Base-by-base conservation (phyloP, 345 rosid species). In the Citrus inodora region DNA sequence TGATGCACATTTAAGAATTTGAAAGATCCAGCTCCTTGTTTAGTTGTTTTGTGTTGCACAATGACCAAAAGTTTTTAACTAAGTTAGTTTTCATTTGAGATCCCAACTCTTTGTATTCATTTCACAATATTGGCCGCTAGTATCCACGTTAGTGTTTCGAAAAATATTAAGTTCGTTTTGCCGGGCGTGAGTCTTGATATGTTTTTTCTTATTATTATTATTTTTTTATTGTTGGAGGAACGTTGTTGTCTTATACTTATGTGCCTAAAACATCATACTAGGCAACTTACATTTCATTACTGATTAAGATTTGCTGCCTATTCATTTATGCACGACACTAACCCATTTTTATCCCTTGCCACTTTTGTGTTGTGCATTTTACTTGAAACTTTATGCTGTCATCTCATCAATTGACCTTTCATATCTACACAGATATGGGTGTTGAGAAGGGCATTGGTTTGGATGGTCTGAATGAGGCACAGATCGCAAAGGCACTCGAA, bases 381-480 rank as follows among this genome's bases (percentile, higher is more conserved):
- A 0, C n/a, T 8, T 53, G 42, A 25, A 40, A 51, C 22, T 48
- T 61, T 71, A 10, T 30, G n/a, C 37, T n/a, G 70, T 10, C 27
- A 61, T 46, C 27, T 33, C 17, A 4, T 35, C 25, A 19, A 24
- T 61, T 17, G 9, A 53, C 62, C 37, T 63, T 78, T 65, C 60
- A 32, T 59, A 40, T 83, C 53, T 68, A 13, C 64, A 37, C 83
- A 93, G 94, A 89, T 82, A 86, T 88, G 91, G 97, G 97, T 48
- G 88, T 91, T 30, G 97, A 93, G 88, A 93, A 85, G 81, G 89
- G 91, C 58, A 72, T 91, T 74, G 87, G 74, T 62, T 86, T 93
- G 88, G 88, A 90, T 78, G 92, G 97, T 69, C 76, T 87, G 83
- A 81, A 62, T 22, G 94, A 93, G 78, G 35, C 80, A 27, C 92